These are phyloP conservation scores for Agaricus blazei DNA, from an alignment of 768 basidiomycete species.

Conservation along the genomic window DNA sequence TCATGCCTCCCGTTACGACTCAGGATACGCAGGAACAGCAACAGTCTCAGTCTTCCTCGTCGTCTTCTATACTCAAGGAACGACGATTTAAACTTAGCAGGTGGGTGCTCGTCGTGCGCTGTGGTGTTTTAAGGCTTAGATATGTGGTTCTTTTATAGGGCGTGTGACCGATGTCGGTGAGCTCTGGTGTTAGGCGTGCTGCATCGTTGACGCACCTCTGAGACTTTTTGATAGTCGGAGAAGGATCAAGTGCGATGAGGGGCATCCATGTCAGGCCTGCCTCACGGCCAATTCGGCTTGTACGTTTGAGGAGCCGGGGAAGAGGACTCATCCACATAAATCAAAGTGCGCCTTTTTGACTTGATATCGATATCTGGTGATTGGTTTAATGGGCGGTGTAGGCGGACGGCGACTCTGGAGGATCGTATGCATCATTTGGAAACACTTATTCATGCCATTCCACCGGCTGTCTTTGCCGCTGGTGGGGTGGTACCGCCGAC, in stretches of 20 bases:
- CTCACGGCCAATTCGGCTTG: conserved; percentile 77
- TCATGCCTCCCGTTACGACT: conserved; percentile 45
- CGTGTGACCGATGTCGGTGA: conserved; percentile 89
- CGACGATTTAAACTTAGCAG: conserved; percentile 85
- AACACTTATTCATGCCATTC: conserved; percentile 79
- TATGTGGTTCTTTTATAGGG: conserved; percentile 36
- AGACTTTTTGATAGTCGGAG: conserved; percentile 47
- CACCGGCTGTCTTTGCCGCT: conserved; percentile 72
- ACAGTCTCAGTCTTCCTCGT: conserved; percentile 18
- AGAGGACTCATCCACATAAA: conserved; percentile 82
- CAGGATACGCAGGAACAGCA: conserved; percentile 40
- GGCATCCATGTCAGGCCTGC: conserved; percentile 85
- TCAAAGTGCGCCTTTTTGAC: conserved; percentile 58
- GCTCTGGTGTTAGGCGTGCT: conserved; percentile 19
- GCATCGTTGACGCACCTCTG: conserved; percentile 2
- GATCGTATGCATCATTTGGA: conserved; percentile 88
- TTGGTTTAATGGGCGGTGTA: conserved; percentile 20
- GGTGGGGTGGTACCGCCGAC: conserved; percentile 34
- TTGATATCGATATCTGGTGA: neutral
- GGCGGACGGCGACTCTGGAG: conserved; percentile 78
- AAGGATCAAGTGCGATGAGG: conserved; percentile 85
- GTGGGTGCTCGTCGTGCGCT: conserved; percentile 31
- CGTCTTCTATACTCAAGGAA: conserved; percentile 63
- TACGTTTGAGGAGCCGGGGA: conserved; percentile 85
- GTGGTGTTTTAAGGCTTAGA: neutral